phyloP scores from a whole-genome alignment of 2,329 filamentous ascomycete species.

The Dryadomyces quercus-mongolicae region DNA sequence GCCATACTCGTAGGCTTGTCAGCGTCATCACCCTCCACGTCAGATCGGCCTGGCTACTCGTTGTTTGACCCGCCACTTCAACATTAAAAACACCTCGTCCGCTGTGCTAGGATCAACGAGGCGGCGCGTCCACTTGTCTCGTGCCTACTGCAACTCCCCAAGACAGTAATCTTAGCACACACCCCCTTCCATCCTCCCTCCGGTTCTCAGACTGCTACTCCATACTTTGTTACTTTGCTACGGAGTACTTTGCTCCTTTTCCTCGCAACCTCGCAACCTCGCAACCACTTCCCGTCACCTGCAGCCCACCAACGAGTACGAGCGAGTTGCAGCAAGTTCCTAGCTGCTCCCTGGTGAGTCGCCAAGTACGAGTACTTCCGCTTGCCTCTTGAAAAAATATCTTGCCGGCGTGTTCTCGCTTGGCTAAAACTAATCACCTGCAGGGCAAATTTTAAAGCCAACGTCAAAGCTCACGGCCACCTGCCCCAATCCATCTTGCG shows the following conservation, averaged over 20 bases:
- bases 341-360: too few species aligned
- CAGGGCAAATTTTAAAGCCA: too few species aligned
- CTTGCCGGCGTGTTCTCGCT: neutral
- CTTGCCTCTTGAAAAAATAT: too few species aligned
- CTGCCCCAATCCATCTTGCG: too few species aligned
- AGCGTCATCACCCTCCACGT: neutral
- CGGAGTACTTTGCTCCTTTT: neutral
- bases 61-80: too few species aligned
- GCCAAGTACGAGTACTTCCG: too few species aligned
- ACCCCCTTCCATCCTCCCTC: neutral
- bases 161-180: neutral
- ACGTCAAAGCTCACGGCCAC: too few species aligned
- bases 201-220: too few species aligned
- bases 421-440: too few species aligned
- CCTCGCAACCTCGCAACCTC: too few species aligned
- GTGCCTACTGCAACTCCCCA: neutral
- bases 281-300: neutral
- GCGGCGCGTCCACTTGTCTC: neutral
- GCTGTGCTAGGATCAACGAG: neutral
- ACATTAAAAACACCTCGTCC: neutral
- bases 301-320: neutral
- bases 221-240: too few species aligned
- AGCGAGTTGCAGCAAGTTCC: neutral
- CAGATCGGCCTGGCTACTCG: neutral
- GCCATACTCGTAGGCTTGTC: neutral